Evolutionary conservation across 208 protist genomes (phyloP).

Genomic region (Leishmania mexicana): DNA sequence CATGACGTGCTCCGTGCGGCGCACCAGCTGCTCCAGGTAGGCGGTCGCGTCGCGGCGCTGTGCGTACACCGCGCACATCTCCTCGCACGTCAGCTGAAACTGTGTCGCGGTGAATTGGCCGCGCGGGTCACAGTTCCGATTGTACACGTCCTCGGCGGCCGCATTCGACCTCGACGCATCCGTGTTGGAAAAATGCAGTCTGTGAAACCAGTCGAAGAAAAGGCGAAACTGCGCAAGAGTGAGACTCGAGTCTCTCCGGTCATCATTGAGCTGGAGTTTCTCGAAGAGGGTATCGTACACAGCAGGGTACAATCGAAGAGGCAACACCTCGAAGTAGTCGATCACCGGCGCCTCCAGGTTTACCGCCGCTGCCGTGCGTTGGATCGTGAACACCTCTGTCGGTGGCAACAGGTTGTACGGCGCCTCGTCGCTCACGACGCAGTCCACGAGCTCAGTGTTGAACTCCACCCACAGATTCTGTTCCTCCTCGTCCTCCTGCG

Average conservation of each 20-base stretch:
- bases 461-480: slow-evolving; percentile 27
- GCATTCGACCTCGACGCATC: slow-evolving; percentile 48
- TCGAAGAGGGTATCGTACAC: slow-evolving; percentile 67
- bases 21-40: slow-evolving; percentile 58
- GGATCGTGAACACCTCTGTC: slow-evolving; percentile 51
- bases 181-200: slow-evolving; percentile 63
- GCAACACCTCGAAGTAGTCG: slow-evolving; percentile 52
- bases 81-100: slow-evolving; percentile 61
- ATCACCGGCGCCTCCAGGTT: slow-evolving; percentile 46
- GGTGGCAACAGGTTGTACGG: slow-evolving; percentile 58
- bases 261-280: slow-evolving; percentile 23
- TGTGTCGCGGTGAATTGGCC: slow-evolving; percentile 45
- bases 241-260: slow-evolving; percentile 9
- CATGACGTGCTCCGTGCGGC: slow-evolving; percentile 25
- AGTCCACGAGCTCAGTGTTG: slow-evolving; percentile 60
- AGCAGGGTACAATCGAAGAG: slow-evolving; percentile 37
- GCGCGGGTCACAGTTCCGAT: slow-evolving; percentile 41
- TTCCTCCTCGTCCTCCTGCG: slow-evolving; percentile 14
- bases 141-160: slow-evolving; percentile 58
- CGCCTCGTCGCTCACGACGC: slow-evolving; percentile 74
- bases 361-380: slow-evolving; percentile 37
- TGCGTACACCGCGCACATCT: slow-evolving; percentile 54
- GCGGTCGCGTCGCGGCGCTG: slow-evolving; percentile 45
- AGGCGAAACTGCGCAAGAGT: slow-evolving; percentile 55
- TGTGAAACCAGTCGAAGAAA: slow-evolving; percentile 82